A percentile compares a stretch with the other conserved stretches of the same genome.
Evolutionary conservation across 768 basidiomycete species (phyloP).

Genomic region (Tulasnella sp.): DNA sequence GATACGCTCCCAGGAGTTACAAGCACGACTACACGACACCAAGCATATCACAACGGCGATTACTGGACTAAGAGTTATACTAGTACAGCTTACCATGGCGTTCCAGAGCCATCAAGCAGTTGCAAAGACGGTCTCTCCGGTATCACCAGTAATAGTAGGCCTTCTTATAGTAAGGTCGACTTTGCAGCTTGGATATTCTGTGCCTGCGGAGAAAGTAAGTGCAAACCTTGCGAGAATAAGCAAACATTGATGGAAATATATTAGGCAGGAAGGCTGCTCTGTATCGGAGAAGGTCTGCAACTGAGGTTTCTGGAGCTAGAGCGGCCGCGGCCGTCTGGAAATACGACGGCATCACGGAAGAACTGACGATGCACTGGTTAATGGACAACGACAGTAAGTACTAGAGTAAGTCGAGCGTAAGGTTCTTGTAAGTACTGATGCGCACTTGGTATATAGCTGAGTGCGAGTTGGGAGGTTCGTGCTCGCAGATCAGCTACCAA

Average conservation of each 20-base stretch:
- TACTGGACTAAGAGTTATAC: too few species aligned
- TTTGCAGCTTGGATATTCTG: not conserved
- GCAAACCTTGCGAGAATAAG: too few species aligned
- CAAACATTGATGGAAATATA: too few species aligned
- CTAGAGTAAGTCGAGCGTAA: too few species aligned
- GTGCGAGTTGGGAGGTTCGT: not conserved
- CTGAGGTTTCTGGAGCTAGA: not conserved
- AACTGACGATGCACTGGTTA: not conserved
- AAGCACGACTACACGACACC: too few species aligned
- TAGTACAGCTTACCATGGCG: too few species aligned
- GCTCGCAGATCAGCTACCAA: too few species aligned
- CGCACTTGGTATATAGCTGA: not conserved
- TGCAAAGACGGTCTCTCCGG: not conserved
- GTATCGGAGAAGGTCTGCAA: not conserved
- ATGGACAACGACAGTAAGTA: not conserved
- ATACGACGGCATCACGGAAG: not conserved
- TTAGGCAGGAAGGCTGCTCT: not conserved
- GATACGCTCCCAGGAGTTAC: not conserved
- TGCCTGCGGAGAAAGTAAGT: not conserved
- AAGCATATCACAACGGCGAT: too few species aligned
- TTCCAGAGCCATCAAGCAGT: not conserved
- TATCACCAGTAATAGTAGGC: not conserved
- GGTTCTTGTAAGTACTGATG: not conserved
- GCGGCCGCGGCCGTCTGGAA: not conserved
- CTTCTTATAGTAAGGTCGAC: not conserved